Evolutionary conservation across 106 monocot genomes (phyloP).

Genomic region (Apostasia ramifera): DNA sequence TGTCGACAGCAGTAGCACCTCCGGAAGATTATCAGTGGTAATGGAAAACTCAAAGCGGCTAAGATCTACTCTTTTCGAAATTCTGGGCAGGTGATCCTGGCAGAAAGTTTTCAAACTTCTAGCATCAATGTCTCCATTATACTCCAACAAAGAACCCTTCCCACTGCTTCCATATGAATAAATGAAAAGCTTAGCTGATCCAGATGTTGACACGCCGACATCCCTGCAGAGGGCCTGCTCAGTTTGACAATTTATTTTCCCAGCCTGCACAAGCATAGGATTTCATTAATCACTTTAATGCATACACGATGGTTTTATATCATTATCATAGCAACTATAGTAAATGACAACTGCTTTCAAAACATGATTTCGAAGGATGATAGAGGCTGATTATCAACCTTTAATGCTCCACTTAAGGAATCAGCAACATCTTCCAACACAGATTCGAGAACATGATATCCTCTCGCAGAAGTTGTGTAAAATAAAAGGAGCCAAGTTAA

Average conservation of each 20-base stretch:
- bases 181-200: conserved; percentile 40
- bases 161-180: conserved; percentile 54
- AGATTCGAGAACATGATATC: conserved; percentile 49
- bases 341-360: too few relatives aligned
- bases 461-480: conserved; percentile 42
- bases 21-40: conserved; percentile 42
- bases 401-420: conserved; percentile 67
- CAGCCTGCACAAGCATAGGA: conserved; percentile 37
- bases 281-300: conserved; percentile 46
- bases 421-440: conserved; percentile 45
- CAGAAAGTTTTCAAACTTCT: conserved; percentile 68
- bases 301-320: not conserved
- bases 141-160: conserved; percentile 61
- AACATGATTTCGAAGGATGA: too few relatives aligned
- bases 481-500: conserved; percentile 84
- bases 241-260: conserved; percentile 62
- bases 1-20: conserved; percentile 74
- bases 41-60: conserved; percentile 39
- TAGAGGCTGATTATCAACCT: conserved; percentile 21
- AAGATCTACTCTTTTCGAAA: conserved; percentile 62
- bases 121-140: conserved; percentile 42
- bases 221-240: conserved; percentile 69
- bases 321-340: too few relatives aligned
- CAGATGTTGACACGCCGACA: conserved; percentile 40
- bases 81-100: conserved; percentile 65